phyloP scores from a whole-genome alignment of 2,329 filamentous ascomycete genomes.

The Pseudofabraea citricarpa region DNA sequence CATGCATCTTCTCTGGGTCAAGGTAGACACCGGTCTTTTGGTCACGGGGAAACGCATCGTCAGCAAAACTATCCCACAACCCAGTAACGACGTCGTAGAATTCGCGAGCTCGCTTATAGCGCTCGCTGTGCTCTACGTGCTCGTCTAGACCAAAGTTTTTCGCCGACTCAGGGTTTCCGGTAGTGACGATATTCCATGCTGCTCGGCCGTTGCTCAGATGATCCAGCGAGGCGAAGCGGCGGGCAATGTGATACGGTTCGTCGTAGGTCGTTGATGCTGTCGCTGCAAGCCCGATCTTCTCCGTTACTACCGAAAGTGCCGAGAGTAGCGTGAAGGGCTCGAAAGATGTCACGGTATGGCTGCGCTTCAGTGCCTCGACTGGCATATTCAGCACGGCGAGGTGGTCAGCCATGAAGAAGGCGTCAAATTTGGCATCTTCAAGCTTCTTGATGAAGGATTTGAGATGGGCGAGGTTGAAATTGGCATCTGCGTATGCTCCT shows the following conservation, averaged over 20 bases:
- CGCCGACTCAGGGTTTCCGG: constrained; percentile 47
- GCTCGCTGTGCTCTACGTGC: constrained; percentile 50
- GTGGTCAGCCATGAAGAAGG: constrained; percentile 62
- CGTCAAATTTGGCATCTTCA: constrained; percentile 57
- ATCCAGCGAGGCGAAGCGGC: constrained; percentile 59
- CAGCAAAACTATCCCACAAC: constrained; percentile 63
- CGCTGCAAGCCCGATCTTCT: constrained; percentile 60
- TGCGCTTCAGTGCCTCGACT: constrained; percentile 49
- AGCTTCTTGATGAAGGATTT: constrained; percentile 52
- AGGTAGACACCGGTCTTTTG: constrained; percentile 54
- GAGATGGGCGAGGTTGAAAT: constrained; percentile 59
- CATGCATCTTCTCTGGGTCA: constrained; percentile 49
- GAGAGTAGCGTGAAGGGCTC: constrained; percentile 58
- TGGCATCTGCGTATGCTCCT: constrained; percentile 53
- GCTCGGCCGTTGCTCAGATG: constrained; percentile 61
- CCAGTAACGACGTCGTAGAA: constrained; percentile 62
- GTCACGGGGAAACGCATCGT: constrained; percentile 61
- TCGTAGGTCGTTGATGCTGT: constrained; percentile 65
- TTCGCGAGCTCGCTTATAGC: constrained; percentile 58
- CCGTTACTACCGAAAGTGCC: constrained; percentile 62
- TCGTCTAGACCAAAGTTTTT: constrained; percentile 42
- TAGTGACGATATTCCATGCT: constrained; percentile 54
- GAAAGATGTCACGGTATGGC: constrained; percentile 59
- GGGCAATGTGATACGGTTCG: constrained; percentile 60
- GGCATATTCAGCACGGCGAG: constrained; percentile 54